Conservation (phyloP, 441 rosid genomes). For the Bruguiera hainesii region DNA sequence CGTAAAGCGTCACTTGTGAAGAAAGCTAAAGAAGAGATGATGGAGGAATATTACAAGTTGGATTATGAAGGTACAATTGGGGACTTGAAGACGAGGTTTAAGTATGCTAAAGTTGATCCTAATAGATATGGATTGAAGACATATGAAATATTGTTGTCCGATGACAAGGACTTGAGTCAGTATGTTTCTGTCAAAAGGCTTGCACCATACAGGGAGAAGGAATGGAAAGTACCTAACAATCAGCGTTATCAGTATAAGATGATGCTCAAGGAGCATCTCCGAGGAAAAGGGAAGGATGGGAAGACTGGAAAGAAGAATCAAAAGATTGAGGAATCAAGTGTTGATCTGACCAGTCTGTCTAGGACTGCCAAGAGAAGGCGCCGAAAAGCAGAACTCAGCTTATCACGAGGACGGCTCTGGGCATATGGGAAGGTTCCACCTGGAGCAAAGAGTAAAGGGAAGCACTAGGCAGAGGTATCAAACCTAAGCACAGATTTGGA, state of each 20-base stretch:
- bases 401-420: conserved; percentile 46
- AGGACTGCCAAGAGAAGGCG: conserved; percentile 60
- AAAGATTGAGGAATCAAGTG: conserved; percentile 23
- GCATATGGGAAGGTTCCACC: conserved; percentile 56
- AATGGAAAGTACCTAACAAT: conserved; percentile 63
- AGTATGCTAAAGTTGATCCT: conserved; percentile 68
- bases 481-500: too few relatives aligned
- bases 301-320: conserved; percentile 36
- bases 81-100: conserved; percentile 86
- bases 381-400: conserved; percentile 44
- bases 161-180: conserved; percentile 77
- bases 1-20: conserved; percentile 56
- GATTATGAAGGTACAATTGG: conserved; percentile 90
- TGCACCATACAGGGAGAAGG: conserved; percentile 67
- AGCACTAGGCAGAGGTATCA: conserved; percentile 17
- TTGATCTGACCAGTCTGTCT: conserved; percentile 32
- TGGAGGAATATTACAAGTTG: conserved; percentile 88
- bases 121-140: conserved; percentile 60
- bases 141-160: conserved; percentile 53
- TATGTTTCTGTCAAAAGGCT: conserved; percentile 79
- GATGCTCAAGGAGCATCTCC: conserved; percentile 41
- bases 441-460: conserved; percentile 35
- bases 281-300: conserved; percentile 28
- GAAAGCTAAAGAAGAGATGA: conserved; percentile 68
- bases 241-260: conserved; percentile 47